Evolutionary conservation across 2,329 filamentous ascomycete species (phyloP).

Genomic region (Venturia aucupariae): DNA sequence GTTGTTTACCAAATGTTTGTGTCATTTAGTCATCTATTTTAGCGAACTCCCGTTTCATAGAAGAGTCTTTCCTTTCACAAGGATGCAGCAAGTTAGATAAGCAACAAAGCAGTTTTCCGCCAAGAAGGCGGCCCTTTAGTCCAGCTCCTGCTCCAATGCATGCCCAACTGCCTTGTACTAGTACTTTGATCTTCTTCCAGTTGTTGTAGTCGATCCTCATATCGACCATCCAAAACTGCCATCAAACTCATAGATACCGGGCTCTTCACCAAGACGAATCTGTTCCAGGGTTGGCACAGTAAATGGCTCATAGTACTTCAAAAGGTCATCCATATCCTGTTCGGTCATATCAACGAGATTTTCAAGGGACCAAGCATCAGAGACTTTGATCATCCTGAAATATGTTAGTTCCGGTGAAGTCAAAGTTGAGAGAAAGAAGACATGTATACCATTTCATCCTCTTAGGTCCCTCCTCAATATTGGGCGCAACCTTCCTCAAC

Average conservation of each 20-base stretch:
- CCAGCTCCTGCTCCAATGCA: neutral
- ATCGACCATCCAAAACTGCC: constrained; percentile 36
- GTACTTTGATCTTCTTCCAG: neutral
- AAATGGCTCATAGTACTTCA: constrained; percentile 58
- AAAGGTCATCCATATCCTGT: constrained; percentile 69
- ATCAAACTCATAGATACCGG: constrained; percentile 33
- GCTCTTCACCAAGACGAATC: constrained; percentile 31
- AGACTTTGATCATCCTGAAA: constrained; percentile 79
- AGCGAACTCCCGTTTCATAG: too few relatives aligned
- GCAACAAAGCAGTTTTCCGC: neutral
- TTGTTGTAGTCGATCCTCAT: neutral
- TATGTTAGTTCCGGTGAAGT: constrained; percentile 6
- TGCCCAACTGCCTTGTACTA: neutral
- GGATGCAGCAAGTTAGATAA: neutral
- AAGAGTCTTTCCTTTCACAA: too few relatives aligned
- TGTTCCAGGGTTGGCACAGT: constrained; percentile 35
- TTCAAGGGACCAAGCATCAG: constrained; percentile 75
- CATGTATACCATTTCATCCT: constrained; percentile 70
- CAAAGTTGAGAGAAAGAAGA: neutral
- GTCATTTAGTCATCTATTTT: too few relatives aligned
- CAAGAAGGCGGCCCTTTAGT: neutral
- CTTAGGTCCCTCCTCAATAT: constrained; percentile 65
- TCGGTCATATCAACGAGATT: constrained; percentile 76
- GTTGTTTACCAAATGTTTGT: too few relatives aligned
- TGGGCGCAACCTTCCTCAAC: constrained; percentile 67